Conservation (phyloP, 371 early-diverging fungal genomes). For the Mortierella sp. region DNA sequence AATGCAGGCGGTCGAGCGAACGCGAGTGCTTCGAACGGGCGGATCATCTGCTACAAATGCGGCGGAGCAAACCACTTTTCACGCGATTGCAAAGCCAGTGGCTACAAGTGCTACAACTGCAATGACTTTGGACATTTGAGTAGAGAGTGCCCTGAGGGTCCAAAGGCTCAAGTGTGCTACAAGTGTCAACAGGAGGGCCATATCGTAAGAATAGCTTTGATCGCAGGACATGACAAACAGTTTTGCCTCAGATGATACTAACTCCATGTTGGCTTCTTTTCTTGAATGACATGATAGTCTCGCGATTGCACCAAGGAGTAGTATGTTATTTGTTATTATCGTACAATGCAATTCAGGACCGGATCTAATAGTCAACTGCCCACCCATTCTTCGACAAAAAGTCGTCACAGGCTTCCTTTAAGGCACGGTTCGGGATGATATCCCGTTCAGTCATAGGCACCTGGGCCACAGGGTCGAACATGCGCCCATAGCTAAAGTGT, state of each 20-base stretch:
- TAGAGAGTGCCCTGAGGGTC: slow-evolving; percentile 57
- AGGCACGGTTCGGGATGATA: slow-evolving; percentile 75
- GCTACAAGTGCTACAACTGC: slow-evolving; percentile 71
- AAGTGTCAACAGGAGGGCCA: slow-evolving; percentile 71
- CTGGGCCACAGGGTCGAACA: slow-evolving; percentile 81
- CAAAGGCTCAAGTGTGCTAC: slow-evolving; percentile 67
- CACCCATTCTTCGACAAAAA: slow-evolving; percentile 71
- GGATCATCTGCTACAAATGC: slow-evolving; percentile 68
- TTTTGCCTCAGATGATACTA: no score
- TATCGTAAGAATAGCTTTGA: slow-evolving; percentile 35
- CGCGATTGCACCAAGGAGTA: slow-evolving; percentile 58
- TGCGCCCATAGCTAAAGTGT: slow-evolving; percentile 77
- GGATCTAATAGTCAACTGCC: slow-evolving; percentile 56
- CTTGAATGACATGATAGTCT: slow-evolving; percentile 41
- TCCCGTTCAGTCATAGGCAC: slow-evolving; percentile 71
- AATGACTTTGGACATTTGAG: slow-evolving; percentile 67
- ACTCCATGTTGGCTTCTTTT: not conserved
- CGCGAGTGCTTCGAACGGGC: slow-evolving; percentile 24
- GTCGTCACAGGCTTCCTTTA: slow-evolving; percentile 76
- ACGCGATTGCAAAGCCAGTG: slow-evolving; percentile 70
- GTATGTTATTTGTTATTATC: no score
- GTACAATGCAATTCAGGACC: not conserved
- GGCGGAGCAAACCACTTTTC: slow-evolving; percentile 72
- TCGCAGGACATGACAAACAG: no score
- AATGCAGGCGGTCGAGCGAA: slow-evolving; percentile 13